phyloP scores from a whole-genome alignment of 441 rosid species.

The Lepidium campestre region DNA sequence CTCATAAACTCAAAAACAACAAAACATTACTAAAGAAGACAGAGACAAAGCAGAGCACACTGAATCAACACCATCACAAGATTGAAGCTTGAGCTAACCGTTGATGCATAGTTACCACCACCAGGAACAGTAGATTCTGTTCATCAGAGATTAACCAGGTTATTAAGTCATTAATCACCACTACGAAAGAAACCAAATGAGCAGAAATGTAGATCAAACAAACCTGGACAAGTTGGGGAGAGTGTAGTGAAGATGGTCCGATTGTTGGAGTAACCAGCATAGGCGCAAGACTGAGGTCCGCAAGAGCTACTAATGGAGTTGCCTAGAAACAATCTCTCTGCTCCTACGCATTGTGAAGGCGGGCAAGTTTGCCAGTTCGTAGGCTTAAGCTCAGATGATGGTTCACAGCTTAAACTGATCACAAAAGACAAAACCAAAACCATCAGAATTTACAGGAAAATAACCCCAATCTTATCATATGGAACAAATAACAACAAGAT shows the following conservation, averaged over 20 bases:
- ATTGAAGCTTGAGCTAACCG: constrained; percentile 12
- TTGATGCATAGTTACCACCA: constrained; percentile 28
- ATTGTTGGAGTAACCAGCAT: constrained; percentile 50
- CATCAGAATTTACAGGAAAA: constrained; percentile 4
- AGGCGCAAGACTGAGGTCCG: constrained; percentile 43
- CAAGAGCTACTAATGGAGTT: constrained; percentile 36
- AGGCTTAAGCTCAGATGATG: constrained; percentile 40
- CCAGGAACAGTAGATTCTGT: constrained; percentile 23
- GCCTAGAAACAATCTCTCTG: constrained; percentile 36
- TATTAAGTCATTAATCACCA: background rate
- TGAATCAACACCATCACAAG: constrained; percentile 5
- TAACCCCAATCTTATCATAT: background rate
- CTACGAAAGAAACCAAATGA: background rate
- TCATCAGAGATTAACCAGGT: background rate
- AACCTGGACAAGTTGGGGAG: constrained; percentile 37
- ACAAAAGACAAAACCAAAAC: constrained; percentile 4
- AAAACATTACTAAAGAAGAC: constrained; percentile 13
- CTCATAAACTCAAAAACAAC: background rate
- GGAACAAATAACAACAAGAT: background rate
- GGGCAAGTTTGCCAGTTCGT: constrained; percentile 48
- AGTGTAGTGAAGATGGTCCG: constrained; percentile 38
- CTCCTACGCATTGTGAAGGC: constrained; percentile 41
- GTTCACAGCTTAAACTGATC: constrained; percentile 62
- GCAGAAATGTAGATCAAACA: background rate
- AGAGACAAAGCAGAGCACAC: constrained; percentile 20